phyloP scores from a whole-genome alignment of 2,329 filamentous ascomycete species.

The Penicillium hordei region DNA sequence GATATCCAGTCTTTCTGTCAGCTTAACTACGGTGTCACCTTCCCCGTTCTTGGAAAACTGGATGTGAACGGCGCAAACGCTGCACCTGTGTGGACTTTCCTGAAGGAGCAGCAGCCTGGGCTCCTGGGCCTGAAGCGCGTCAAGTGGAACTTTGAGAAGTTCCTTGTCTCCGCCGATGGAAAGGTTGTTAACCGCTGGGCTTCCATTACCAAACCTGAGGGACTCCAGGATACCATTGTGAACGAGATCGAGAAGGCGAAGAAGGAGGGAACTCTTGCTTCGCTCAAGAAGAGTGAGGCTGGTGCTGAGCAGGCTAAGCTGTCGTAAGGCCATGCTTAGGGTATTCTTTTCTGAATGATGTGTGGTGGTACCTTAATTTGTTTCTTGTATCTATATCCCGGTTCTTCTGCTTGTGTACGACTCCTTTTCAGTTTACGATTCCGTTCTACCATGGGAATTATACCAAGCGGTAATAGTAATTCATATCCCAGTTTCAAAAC shows the following conservation, averaged over 20 bases:
- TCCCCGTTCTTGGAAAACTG: slow-evolving; percentile 87
- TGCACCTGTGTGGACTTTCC: slow-evolving; percentile 74
- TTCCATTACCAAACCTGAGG: slow-evolving; percentile 81
- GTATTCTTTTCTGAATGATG: background rate
- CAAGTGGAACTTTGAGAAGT: slow-evolving; percentile 99
- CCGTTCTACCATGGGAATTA: background rate
- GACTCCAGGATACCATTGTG: slow-evolving; percentile 71
- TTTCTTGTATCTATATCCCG: slow-evolving; percentile 13
- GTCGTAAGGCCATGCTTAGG: slow-evolving; percentile 4
- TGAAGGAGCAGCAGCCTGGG: slow-evolving; percentile 71
- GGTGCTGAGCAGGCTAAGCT: slow-evolving; percentile 25
- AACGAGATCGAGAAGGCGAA: slow-evolving; percentile 66
- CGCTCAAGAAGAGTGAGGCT: slow-evolving; percentile 18
- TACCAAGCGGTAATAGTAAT: background rate
- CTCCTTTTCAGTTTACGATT: background rate
- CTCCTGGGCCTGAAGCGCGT: slow-evolving; percentile 83
- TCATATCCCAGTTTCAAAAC: background rate
- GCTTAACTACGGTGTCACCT: slow-evolving; percentile 89
- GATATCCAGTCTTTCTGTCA: slow-evolving; percentile 84
- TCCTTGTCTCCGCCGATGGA: slow-evolving; percentile 82
- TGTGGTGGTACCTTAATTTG: background rate
- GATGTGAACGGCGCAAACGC: slow-evolving; percentile 88
- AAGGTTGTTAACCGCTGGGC: slow-evolving; percentile 84
- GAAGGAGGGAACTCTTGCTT: slow-evolving; percentile 37
- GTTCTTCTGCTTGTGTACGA: slow-evolving; percentile 13